Evolutionary conservation across 2,329 filamentous ascomycete genomes (phyloP), one percentile per base, ranked within the genome.

Genomic region (Didymella glomerata): DNA sequence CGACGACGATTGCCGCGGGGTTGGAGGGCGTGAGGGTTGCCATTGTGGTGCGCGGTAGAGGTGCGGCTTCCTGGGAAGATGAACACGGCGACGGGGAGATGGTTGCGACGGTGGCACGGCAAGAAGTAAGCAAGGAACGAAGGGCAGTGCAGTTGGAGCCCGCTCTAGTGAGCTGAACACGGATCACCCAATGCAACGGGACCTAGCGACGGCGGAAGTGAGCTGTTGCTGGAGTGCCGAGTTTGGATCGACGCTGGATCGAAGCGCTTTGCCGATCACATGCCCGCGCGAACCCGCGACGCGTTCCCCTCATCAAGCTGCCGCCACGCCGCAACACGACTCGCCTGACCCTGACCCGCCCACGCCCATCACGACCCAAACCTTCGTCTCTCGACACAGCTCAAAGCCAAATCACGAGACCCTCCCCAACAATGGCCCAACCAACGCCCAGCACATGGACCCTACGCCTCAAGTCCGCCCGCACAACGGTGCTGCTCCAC

Each of bases 401-500:
- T 30, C n/a, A 11, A 32, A 14, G 4, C 4, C 30, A 22, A 40
- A 7, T 11, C 20, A 20, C 11, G 6, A 11, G 1, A 10, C 2
- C 38, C 20, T 13, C 38, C 4, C 27, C 28, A 51, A 61, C 38
- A n/a, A 73, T 69, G 66, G 54, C 67, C 3, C 54, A 56, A 3
- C 71, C 74, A 3, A 62, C 66, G 5, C 67, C 75, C 4, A 61
- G 62, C 56, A 73, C 74, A 18, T 76, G 73, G 73, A 82, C 80
- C 1, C 74, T 83, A 28, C 80, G 80, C 57, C 77, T 83, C 66
- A 83, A 83, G 65, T 70, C 78, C 52, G 69, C 77, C 68, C 78
- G 76, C 47, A 80, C 76, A 30, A 83, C 81, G 32, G 68, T 83
- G 60, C 68, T 83, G 41, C 75, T 84, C 0, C 79, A 83, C 70